Evolutionary conservation across 1,139 yeast species (phyloP).

Genomic region (Candida labiduridarum): DNA sequence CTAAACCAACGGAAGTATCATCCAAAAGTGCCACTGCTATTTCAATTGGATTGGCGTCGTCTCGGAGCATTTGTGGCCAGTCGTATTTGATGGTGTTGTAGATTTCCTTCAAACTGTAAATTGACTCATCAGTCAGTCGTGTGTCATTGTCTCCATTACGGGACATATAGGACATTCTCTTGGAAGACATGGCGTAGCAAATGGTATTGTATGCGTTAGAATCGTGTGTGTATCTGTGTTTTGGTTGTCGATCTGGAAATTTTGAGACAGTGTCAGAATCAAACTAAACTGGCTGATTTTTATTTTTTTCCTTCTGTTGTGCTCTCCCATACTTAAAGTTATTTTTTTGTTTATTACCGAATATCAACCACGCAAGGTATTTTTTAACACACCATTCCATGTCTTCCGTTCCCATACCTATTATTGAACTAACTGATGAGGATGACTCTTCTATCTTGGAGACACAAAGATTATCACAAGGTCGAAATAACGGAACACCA

Average conservation of each 20-base stretch:
- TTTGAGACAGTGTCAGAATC: too few species aligned
- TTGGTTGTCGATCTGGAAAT: background rate
- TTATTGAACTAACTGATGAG: constrained; percentile 18
- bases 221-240: background rate
- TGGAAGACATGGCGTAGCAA: constrained; percentile 7
- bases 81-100: constrained; percentile 43
- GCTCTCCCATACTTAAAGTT: background rate
- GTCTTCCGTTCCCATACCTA: constrained; percentile 3
- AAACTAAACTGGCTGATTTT: background rate
- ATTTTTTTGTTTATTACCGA: background rate
- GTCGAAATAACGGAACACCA: background rate
- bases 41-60: constrained; percentile 75
- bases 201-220: background rate
- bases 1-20: constrained; percentile 85
- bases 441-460: background rate
- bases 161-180: constrained; percentile 16
- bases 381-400: too few species aligned
- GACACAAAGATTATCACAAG: background rate
- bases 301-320: background rate
- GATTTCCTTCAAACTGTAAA: constrained; percentile 40
- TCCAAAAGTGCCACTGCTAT: constrained; percentile 80
- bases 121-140: constrained; percentile 27
- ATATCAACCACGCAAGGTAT: too few species aligned
- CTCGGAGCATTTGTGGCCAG: constrained; percentile 44
- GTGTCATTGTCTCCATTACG: constrained; percentile 6